phyloP scores from a whole-genome alignment of 352 stramenopile genomes.

The Pythium volutum region DNA sequence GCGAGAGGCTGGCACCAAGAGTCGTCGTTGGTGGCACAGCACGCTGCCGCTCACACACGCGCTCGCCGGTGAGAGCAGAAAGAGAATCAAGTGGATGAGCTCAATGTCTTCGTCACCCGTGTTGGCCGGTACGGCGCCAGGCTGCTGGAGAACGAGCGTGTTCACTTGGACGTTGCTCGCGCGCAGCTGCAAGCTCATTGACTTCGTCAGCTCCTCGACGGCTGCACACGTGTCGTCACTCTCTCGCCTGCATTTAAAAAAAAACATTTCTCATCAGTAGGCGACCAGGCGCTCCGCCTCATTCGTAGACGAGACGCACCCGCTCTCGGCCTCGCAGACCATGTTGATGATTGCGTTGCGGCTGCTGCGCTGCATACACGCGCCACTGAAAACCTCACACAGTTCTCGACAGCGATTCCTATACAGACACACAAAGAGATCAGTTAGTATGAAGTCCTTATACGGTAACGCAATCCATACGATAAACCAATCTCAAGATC shows the following conservation, averaged over 20 bases:
- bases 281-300: too few relatives aligned
- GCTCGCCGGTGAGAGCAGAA: constrained; percentile 54
- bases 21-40: constrained; percentile 18
- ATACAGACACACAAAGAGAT: not conserved
- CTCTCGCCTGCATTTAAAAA: not conserved
- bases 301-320: constrained; percentile 10
- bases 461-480: too few relatives aligned
- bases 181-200: constrained; percentile 37
- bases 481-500: not conserved
- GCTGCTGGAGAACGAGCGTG: constrained; percentile 40
- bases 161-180: constrained; percentile 51
- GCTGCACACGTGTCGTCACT: not conserved
- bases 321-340: constrained; percentile 15
- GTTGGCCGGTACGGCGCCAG: not conserved
- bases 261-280: too few relatives aligned
- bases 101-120: constrained; percentile 12
- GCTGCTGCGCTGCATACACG: constrained; percentile 26
- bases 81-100: constrained; percentile 57
- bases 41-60: constrained; percentile 52
- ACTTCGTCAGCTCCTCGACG: constrained; percentile 42
- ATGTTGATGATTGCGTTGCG: constrained; percentile 34
- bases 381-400: constrained; percentile 24
- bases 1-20: not conserved
- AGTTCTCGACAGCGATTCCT: constrained; percentile 32
- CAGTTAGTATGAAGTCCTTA: too few relatives aligned